Conservation (phyloP, 1,284 basidiomycete species). For the Sporisorium iseilematis-ciliati region DNA sequence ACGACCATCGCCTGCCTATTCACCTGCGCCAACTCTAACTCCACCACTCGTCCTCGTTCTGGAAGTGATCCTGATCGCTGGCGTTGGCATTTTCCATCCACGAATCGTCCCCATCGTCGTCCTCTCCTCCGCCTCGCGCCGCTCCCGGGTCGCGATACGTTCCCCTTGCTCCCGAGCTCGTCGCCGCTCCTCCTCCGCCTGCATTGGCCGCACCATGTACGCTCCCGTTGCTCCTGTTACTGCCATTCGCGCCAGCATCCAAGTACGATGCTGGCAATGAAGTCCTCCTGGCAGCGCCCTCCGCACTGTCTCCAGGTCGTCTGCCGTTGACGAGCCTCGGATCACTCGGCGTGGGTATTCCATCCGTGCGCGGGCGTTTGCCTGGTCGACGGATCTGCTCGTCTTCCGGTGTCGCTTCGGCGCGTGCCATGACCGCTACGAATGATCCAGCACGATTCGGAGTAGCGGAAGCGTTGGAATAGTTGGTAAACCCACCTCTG, state of each 20-base stretch:
- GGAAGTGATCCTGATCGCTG: constrained; percentile 37
- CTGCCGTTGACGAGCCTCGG: constrained; percentile 24
- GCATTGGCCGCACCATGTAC: constrained; percentile 4
- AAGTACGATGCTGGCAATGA: constrained; percentile 29
- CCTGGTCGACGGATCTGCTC: constrained; percentile 48
- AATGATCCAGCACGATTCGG: constrained; percentile 22
- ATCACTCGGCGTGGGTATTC: constrained; percentile 16
- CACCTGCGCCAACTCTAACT: neutral
- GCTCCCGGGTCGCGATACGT: constrained; percentile 12
- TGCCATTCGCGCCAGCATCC: constrained; percentile 19
- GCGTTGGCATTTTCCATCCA: constrained; percentile 38
- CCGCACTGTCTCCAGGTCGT: neutral
- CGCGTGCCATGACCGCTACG: constrained; percentile 19
- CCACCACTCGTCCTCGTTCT: constrained; percentile 52
- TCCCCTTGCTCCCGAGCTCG: constrained; percentile 7
- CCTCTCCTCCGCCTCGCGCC: constrained; percentile 8
- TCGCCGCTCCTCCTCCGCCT: neutral
- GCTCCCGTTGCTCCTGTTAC: constrained; percentile 10
- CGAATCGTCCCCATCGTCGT: constrained; percentile 28
- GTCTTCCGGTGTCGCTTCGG: constrained; percentile 41
- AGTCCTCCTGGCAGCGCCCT: neutral
- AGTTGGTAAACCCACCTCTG: constrained; percentile 13
- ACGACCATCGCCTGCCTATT: neutral
- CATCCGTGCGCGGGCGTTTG: constrained; percentile 30
- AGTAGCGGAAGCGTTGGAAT: constrained; percentile 10